These are phyloP conservation scores for Entomortierella chlamydospora DNA, from an alignment of 192 early-diverging fungal species.

Conservation along the genomic window DNA sequence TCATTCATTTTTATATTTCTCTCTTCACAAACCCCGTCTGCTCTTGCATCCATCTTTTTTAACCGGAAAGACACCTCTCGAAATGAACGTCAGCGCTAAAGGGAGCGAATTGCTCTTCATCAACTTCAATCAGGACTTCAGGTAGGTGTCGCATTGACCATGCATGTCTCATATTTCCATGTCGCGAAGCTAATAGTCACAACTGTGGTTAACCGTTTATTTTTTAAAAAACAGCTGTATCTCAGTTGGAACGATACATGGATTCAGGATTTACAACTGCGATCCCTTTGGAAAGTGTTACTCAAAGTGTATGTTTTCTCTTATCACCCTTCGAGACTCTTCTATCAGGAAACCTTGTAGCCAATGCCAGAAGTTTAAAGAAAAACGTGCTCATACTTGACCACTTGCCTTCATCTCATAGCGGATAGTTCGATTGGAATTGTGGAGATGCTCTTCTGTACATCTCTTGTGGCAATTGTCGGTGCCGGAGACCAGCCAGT, in stretches of 20 bases:
- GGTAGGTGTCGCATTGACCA: slow-evolving; percentile 27
- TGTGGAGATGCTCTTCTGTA: slow-evolving; percentile 98
- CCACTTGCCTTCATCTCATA: slow-evolving; percentile 16
- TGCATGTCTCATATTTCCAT: not conserved
- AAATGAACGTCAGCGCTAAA: slow-evolving; percentile 75
- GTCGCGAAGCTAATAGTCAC: not conserved
- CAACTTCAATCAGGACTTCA: slow-evolving; percentile 88
- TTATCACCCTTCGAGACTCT: not conserved
- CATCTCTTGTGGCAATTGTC: slow-evolving; percentile 95
- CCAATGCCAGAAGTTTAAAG: not conserved
- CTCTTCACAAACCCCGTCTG: too few species aligned
- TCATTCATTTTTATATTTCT: too few species aligned
- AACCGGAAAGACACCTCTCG: not conserved
- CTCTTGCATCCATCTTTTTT: too few species aligned
- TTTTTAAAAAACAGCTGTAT: slow-evolving; percentile 72
- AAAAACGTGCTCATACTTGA: not conserved
- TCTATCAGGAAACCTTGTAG: not conserved
- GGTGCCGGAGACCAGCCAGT: slow-evolving; percentile 92
- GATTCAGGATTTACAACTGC: slow-evolving; percentile 97
- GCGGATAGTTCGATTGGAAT: slow-evolving; percentile 92
- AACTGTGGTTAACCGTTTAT: not conserved
- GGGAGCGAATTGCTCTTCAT: slow-evolving; percentile 80
- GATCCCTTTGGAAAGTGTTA: slow-evolving; percentile 97
- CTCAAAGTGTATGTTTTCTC: slow-evolving; percentile 70
- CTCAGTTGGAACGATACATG: slow-evolving; percentile 85